Evolutionary conservation across 225 moss, liverwort and hornwort genomes (phyloP).

Genomic region (Polytrichum commune): DNA sequence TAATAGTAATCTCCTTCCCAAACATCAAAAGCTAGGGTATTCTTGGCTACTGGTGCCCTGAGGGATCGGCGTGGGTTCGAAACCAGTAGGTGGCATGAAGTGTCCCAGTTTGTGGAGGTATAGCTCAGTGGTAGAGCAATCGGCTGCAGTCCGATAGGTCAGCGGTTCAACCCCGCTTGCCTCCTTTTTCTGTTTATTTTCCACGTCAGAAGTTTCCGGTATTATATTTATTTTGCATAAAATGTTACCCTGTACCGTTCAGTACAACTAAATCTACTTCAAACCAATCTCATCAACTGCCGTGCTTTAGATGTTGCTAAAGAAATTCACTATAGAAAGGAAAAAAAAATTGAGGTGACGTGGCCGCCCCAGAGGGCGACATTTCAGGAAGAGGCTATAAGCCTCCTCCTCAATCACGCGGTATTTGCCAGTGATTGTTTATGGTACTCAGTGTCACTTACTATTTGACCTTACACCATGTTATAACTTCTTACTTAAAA

Average conservation of each 20-base stretch:
- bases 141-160: conserved; percentile 16
- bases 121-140: conserved; percentile 15
- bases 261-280: background rate
- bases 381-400: too few species aligned
- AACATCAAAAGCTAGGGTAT: background rate
- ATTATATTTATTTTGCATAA: background rate
- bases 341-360: too few species aligned
- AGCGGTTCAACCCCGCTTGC: conserved; percentile 15
- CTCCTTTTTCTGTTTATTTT: background rate
- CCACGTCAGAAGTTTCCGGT: background rate
- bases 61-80: background rate
- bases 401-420: too few species aligned
- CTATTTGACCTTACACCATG: too few species aligned
- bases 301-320: conserved; percentile 1
- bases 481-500: too few species aligned
- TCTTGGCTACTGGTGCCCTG: background rate
- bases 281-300: background rate
- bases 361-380: too few species aligned
- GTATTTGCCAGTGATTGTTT: too few species aligned
- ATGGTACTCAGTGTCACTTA: too few species aligned
- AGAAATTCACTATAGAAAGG: background rate
- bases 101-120: background rate
- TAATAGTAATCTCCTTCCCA: fast-evolving
- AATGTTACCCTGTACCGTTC: background rate
- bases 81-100: background rate